A percentile compares a stretch with the other conserved stretches of the same genome.
These are phyloP conservation scores for Eleusine coracana DNA, from an alignment of 176 grass and related monocot species.

Conservation along the genomic window DNA sequence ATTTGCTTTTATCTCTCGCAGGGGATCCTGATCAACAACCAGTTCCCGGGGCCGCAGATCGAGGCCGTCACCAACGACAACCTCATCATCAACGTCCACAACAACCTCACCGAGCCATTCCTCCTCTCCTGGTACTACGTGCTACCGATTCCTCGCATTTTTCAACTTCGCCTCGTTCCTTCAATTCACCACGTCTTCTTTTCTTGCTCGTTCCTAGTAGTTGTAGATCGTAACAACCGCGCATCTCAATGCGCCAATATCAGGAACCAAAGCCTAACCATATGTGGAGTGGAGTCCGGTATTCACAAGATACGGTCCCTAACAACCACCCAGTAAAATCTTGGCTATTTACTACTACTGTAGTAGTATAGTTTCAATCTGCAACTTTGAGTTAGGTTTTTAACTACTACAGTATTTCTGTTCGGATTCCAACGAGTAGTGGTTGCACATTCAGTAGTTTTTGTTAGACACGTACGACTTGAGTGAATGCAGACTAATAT, in stretches of 20 bases:
- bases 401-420: neutral
- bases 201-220: too few species aligned
- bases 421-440: neutral
- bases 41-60: conserved; percentile 91
- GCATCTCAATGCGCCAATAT: too few species aligned
- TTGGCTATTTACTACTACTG: too few species aligned
- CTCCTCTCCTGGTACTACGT: conserved; percentile 81
- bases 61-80: conserved; percentile 96
- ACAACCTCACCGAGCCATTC: conserved; percentile 86
- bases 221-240: too few species aligned
- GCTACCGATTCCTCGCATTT: too few species aligned
- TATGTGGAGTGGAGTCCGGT: neutral
- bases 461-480: too few species aligned
- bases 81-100: conserved; percentile 88
- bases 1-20: conserved; percentile 16
- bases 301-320: neutral
- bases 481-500: too few species aligned
- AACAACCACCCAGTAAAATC: neutral
- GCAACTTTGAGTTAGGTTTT: too few species aligned
- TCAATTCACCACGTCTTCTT: too few species aligned
- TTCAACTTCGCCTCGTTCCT: too few species aligned
- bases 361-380: too few species aligned
- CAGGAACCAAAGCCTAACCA: too few species aligned
- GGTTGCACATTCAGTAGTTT: neutral
- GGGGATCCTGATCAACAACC: conserved; percentile 90